phyloP scores from a whole-genome alignment of 176 grass and related monocot genomes.

The Carex pumila region DNA sequence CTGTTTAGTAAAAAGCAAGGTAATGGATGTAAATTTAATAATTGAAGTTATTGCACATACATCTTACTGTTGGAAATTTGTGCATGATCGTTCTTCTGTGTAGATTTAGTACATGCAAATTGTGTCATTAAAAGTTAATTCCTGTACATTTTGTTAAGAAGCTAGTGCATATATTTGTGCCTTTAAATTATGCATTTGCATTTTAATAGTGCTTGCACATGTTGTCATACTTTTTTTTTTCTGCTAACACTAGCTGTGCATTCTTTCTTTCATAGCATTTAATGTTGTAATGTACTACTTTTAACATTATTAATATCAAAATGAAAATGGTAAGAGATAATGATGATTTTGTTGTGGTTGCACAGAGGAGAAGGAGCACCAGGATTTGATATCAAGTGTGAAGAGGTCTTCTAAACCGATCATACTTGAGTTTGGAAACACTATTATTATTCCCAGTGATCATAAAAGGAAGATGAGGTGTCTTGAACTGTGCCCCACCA shows the following conservation, averaged over 20 bases:
- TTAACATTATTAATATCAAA: not conserved
- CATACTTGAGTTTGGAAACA: slow-evolving; percentile 45
- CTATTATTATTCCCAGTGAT: slow-evolving; percentile 48
- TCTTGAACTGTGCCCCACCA: slow-evolving; percentile 73
- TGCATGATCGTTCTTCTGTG: not conserved
- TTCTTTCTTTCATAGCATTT: not conserved
- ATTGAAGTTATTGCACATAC: not conserved
- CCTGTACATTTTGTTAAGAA: not conserved
- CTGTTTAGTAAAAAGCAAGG: not conserved
- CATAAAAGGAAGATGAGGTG: slow-evolving; percentile 88
- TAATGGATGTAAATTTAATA: not conserved
- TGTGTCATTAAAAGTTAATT: not conserved
- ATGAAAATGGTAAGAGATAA: not conserved
- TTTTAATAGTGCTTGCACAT: not conserved
- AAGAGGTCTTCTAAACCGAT: slow-evolving; percentile 43
- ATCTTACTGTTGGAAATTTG: not conserved
- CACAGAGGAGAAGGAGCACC: slow-evolving; percentile 56
- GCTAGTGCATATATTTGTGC: not conserved
- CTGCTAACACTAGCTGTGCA: not conserved
- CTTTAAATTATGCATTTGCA: not conserved
- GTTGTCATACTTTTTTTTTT: not conserved
- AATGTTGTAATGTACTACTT: not conserved
- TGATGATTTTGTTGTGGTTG: not conserved
- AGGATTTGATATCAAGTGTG: slow-evolving; percentile 63
- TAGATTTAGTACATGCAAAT: not conserved